Conservation (phyloP, 2,329 filamentous ascomycete genomes). For the Talaromyces sp. region DNA sequence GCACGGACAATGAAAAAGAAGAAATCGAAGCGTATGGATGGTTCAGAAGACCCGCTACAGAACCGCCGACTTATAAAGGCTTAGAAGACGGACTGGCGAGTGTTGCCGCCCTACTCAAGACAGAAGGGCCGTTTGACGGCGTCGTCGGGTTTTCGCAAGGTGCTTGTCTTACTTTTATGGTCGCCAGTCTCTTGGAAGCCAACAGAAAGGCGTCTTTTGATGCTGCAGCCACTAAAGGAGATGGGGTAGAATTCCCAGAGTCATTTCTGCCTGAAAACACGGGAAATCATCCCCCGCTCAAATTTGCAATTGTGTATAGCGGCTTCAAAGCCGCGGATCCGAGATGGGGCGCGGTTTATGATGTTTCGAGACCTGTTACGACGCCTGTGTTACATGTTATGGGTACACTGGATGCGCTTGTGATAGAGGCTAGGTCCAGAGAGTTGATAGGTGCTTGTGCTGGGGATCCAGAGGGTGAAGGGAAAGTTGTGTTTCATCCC, state of each 20-base stretch:
- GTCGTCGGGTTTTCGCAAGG: conserved; percentile 83
- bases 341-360: conserved; percentile 66
- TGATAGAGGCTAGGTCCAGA: conserved; percentile 70
- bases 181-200: conserved; percentile 68
- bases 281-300: conserved; percentile 52
- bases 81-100: conserved; percentile 64
- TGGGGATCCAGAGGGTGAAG: conserved; percentile 49
- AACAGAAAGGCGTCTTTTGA: conserved; percentile 46
- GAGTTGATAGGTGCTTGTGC: conserved; percentile 64
- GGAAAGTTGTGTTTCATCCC: conserved; percentile 66
- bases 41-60: conserved; percentile 62
- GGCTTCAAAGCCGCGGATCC: conserved; percentile 67
- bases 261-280: conserved; percentile 40
- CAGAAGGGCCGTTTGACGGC: conserved; percentile 68
- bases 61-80: conserved; percentile 60
- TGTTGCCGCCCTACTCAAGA: conserved; percentile 60
- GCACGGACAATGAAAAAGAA: conserved; percentile 44
- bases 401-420: conserved; percentile 80
- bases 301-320: conserved; percentile 72
- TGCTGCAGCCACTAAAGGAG: conserved; percentile 29
- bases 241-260: conserved; percentile 52
- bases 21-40: conserved; percentile 71
- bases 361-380: conserved; percentile 59
- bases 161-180: conserved; percentile 66
- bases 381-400: conserved; percentile 81